Conservation (phyloP, 768 basidiomycete genomes). For the Lyophyllum semitale region DNA sequence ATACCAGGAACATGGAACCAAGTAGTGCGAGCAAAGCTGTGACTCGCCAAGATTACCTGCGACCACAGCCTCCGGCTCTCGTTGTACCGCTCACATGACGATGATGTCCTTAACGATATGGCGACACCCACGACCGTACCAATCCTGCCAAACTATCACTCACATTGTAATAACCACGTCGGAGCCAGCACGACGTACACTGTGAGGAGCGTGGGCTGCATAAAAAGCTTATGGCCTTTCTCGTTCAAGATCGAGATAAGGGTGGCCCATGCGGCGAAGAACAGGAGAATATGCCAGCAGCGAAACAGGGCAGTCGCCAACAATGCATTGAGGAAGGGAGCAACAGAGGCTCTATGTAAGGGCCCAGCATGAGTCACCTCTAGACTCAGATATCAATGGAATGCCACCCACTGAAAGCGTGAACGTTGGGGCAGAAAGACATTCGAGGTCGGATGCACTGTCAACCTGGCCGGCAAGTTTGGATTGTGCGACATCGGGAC, state of each 20-base stretch:
- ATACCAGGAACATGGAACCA: conserved; percentile 71
- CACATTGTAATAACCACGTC: conserved; percentile 22
- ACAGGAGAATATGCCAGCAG: conserved; percentile 69
- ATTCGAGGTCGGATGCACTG: conserved; percentile 1
- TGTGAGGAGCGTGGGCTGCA: conserved; percentile 62
- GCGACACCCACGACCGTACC: conserved; percentile 78
- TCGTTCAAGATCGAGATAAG: conserved; percentile 53
- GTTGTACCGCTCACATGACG: conserved; percentile 77
- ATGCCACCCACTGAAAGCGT: conserved; percentile 35
- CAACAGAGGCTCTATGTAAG: conserved; percentile 34
- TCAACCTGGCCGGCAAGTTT: conserved; percentile 4
- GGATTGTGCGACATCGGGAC: background rate
- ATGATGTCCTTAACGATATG: conserved; percentile 70
- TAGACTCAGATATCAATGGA: conserved; percentile 41
- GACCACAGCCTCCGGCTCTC: conserved; percentile 73
- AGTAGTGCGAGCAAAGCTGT: conserved; percentile 59
- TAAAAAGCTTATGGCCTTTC: conserved; percentile 41
- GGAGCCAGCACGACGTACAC: conserved; percentile 47
- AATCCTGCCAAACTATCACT: conserved; percentile 33
- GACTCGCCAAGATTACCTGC: conserved; percentile 57
- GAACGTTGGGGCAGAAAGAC: background rate
- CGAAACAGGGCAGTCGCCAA: conserved; percentile 49
- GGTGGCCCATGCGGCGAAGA: conserved; percentile 66
- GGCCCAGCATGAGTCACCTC: background rate
- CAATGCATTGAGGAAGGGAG: conserved; percentile 41